phyloP scores from a whole-genome alignment of 1,139 yeast species.

The Taphrina communis region DNA sequence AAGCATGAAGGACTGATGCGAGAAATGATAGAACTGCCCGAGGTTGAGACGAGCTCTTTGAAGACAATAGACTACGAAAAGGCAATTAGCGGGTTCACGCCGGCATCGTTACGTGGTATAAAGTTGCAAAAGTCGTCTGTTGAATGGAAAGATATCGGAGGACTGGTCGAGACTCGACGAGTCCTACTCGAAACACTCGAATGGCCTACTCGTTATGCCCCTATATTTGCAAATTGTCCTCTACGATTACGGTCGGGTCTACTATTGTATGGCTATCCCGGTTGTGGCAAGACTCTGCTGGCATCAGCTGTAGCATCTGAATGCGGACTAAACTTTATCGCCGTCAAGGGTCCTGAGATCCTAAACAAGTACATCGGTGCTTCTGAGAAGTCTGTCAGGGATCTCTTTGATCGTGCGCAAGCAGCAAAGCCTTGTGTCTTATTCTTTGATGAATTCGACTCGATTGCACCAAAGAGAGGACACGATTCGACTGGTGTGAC shows the following conservation, averaged over 20 bases:
- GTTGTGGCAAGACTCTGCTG: slow-evolving; percentile 92
- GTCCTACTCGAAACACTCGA: slow-evolving; percentile 84
- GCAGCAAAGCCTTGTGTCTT: slow-evolving; percentile 92
- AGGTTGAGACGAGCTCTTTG: background rate
- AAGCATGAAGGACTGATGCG: slow-evolving; percentile 67
- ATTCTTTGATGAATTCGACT: slow-evolving; percentile 95
- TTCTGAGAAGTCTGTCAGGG: slow-evolving; percentile 92
- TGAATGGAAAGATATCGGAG: slow-evolving; percentile 85
- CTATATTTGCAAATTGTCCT: slow-evolving; percentile 88
- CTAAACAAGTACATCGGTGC: slow-evolving; percentile 97
- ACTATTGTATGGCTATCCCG: slow-evolving; percentile 91
- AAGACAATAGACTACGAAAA: slow-evolving; percentile 56
- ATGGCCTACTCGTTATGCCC: slow-evolving; percentile 97
- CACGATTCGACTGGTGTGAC: slow-evolving; percentile 98
- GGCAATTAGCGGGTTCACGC: slow-evolving; percentile 72
- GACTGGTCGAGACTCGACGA: slow-evolving; percentile 74
- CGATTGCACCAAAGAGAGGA: slow-evolving; percentile 96
- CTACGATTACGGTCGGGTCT: slow-evolving; percentile 86
- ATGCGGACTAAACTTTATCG: slow-evolving; percentile 90
- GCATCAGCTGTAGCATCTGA: slow-evolving; percentile 95
- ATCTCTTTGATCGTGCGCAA: slow-evolving; percentile 89
- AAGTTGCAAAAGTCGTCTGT: slow-evolving; percentile 78
- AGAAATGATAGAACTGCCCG: slow-evolving; percentile 15
- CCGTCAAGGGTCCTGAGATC: slow-evolving; percentile 95
- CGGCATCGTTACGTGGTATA: slow-evolving; percentile 84